Evolutionary conservation across 202 grass and related monocot species (phyloP).

Genomic region (Carex arenaria): DNA sequence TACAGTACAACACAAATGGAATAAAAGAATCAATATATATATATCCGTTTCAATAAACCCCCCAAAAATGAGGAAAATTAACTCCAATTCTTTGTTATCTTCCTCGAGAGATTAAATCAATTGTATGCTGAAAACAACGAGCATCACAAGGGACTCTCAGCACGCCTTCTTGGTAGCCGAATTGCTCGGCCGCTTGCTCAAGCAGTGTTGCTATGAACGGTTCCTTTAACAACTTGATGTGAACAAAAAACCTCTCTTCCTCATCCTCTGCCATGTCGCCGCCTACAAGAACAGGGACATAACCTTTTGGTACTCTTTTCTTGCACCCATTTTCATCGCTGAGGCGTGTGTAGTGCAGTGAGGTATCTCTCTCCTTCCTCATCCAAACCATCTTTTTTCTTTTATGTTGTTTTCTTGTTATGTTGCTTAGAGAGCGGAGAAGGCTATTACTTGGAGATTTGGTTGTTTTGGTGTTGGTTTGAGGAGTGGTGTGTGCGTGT

Average conservation of each 20-base stretch:
- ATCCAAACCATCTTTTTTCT: no score
- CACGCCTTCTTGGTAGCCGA: constrained; percentile 57
- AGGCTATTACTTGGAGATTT: no score
- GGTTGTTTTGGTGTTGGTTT: no score
- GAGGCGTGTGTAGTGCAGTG: neutral
- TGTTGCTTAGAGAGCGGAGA: no score
- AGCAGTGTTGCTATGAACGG: constrained; percentile 42
- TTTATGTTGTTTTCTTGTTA: no score
- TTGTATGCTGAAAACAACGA: constrained; percentile 18
- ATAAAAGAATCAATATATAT: neutral
- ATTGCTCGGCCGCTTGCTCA: constrained; percentile 42
- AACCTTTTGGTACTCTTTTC: constrained; percentile 35
- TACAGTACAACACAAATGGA: no score
- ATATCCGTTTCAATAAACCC: neutral
- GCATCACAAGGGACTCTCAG: constrained; percentile 58
- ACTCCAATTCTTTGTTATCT: neutral
- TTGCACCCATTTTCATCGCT: neutral
- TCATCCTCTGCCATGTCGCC: neutral
- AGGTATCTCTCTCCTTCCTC: no score
- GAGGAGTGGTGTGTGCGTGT: no score
- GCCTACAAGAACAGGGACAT: constrained; percentile 53
- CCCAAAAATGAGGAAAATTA: neutral
- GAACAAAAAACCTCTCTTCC: constrained; percentile 51
- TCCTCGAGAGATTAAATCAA: constrained; percentile 16
- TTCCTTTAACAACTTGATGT: constrained; percentile 43